phyloP scores from a whole-genome alignment of 306 rosid genomes.

The Dryas alaskensis region DNA sequence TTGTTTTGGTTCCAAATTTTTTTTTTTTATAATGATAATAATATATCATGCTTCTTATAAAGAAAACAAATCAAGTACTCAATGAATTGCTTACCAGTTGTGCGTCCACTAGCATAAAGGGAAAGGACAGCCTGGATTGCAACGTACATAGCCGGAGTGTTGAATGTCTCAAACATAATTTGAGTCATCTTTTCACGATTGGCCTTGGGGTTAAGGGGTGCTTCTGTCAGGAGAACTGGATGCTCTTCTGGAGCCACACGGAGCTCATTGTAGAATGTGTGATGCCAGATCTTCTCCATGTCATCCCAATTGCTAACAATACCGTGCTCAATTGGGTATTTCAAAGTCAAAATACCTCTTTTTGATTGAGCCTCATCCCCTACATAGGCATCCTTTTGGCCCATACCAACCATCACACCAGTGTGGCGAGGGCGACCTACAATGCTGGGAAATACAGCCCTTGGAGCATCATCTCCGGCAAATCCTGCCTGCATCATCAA shows the following conservation, averaged over 20 bases:
- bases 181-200: constrained; percentile 96
- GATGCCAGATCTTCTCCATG: constrained; percentile 99
- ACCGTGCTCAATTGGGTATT: constrained; percentile 94
- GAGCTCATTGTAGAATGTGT: constrained; percentile 88
- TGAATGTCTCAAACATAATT: constrained; percentile 93
- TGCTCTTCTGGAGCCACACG: constrained; percentile 98
- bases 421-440: constrained; percentile 98
- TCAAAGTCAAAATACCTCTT: constrained; percentile 87
- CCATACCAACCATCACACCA: constrained; percentile 99
- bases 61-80: neutral
- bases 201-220: constrained; percentile 96
- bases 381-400: constrained; percentile 96
- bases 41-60: neutral
- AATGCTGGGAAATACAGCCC: constrained; percentile 98
- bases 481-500: constrained; percentile 72
- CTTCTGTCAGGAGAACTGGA: constrained; percentile 96
- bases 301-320: constrained; percentile 97
- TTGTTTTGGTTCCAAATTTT: neutral
- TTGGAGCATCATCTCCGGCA: constrained; percentile 98
- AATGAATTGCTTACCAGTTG: constrained; percentile 62
- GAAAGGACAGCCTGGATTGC: constrained; percentile 98
- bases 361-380: constrained; percentile 98
- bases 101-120: constrained; percentile 96
- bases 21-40: neutral
- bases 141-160: constrained; percentile 95